Evolutionary conservation across 495 filamentous ascomycete species (phyloP).

Genomic region (Lophium mytilinum): DNA sequence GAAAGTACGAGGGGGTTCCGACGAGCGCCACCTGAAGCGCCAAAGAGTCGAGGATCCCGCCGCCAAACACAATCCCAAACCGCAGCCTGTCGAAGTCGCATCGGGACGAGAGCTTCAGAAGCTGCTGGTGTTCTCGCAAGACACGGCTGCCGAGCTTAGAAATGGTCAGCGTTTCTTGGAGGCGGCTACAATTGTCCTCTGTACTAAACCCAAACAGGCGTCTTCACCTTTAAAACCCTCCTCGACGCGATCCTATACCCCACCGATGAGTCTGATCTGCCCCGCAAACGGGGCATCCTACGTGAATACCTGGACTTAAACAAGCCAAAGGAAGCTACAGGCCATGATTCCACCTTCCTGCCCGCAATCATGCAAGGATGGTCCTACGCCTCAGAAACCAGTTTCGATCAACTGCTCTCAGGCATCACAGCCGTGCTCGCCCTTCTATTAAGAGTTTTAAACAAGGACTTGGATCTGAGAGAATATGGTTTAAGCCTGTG

Average conservation of each 20-base stretch:
- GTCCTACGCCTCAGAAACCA: constrained; percentile 62
- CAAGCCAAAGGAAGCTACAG: constrained; percentile 45
- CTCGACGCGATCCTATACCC: constrained; percentile 53
- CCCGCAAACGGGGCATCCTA: constrained; percentile 44
- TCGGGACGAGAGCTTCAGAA: constrained; percentile 20
- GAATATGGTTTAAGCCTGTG: constrained; percentile 64
- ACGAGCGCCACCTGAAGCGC: constrained; percentile 14
- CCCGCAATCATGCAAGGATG: constrained; percentile 70
- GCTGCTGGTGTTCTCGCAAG: constrained; percentile 20
- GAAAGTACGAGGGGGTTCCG: background rate
- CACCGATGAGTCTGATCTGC: constrained; percentile 22
- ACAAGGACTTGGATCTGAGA: constrained; percentile 58
- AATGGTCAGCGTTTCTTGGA: constrained; percentile 7
- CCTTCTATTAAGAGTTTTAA: constrained; percentile 65
- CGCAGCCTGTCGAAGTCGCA: constrained; percentile 6
- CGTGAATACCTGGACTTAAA: constrained; percentile 65
- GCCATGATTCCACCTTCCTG: constrained; percentile 52
- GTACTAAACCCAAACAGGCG: constrained; percentile 40
- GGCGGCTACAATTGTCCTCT: background rate
- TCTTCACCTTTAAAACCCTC: constrained; percentile 69
- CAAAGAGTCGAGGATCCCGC: constrained; percentile 6
- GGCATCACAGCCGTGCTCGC: constrained; percentile 67
- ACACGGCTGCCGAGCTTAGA: constrained; percentile 6
- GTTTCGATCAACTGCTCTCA: constrained; percentile 67
- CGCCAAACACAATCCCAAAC: background rate